Base-by-base conservation (phyloP, 306 rosid genomes). In the Fragaria nilgerrensis region DNA sequence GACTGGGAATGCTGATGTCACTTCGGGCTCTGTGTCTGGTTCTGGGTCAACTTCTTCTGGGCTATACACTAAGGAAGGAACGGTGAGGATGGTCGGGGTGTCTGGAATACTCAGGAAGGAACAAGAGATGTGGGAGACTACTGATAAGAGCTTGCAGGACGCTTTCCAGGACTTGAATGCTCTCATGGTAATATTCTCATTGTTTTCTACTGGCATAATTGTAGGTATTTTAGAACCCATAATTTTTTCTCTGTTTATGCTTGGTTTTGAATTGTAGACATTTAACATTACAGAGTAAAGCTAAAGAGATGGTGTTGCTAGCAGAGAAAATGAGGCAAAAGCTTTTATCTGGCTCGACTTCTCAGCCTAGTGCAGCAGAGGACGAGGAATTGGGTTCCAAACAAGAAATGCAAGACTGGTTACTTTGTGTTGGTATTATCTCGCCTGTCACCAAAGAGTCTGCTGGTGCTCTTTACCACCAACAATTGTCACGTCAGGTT, bases 111-210 rank as follows among this genome's bases (percentile, higher is more conserved):
- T 95, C 83, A 92, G 97, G 87, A 95, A 90, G 81, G 99, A 95
- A 75, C 98, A 95, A 88, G 98, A 92, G 81, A 88, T 89, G 93
- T 92, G 97, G 97, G 98, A 95, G 87, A 95, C 92, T 77, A 92
- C 98, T 61, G 98, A 95, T 82, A 92, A 81, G 86, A 95, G 97
- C 85, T 85, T 95, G 89, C 96, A 92, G 78, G 97, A 95, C 2
- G 98, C 98, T 80, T 95, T 95, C 79, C 98, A 88, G 90, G 97
- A 95, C 87, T 85, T 95, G 89, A 95, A 95, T 88, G 97, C 97
- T 82, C 96, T 92, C 34, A 95, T 95, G 99, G 96, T 91, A 87
- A 77, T 58, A 23, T 32, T 62, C 67, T 17, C 65, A 19, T 50
- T 50, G 8, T 63, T 64, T 50, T 52, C 58, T 32, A 14, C 49